Percentiles rank a stretch among this genome's conserved stretches.
Evolutionary conservation across 352 stramenopile species (phyloP).

Genomic region (Stramenopiles sp.): DNA sequence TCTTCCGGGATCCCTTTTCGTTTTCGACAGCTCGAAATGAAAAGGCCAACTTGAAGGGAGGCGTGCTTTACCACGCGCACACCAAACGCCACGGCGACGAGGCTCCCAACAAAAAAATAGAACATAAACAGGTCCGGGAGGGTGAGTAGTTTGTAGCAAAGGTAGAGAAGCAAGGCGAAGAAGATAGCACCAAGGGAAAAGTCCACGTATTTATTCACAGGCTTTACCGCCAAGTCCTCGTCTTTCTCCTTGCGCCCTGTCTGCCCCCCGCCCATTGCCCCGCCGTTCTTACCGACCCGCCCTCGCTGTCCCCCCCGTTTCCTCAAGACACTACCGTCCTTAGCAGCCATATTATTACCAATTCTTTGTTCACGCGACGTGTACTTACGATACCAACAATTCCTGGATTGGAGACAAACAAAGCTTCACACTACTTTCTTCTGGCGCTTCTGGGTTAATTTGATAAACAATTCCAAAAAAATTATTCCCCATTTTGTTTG

Average conservation of each 20-base stretch:
- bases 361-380: no score
- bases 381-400: no score
- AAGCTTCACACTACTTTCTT: no score
- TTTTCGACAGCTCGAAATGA: not conserved
- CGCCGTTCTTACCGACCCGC: no score
- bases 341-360: no score
- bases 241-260: constrained; percentile 3
- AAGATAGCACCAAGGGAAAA: not conserved
- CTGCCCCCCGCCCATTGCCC: no score
- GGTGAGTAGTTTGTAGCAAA: not conserved
- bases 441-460: no score
- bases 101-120: not conserved
- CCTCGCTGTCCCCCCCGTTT: no score
- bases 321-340: no score
- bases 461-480: no score
- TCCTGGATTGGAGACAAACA: no score
- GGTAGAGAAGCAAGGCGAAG: not conserved
- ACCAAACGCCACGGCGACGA: not conserved
- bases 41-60: not conserved
- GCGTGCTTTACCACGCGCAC: not conserved
- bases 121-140: not conserved
- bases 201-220: not conserved
- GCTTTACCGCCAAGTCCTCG: not conserved
- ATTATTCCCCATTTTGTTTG: no score
- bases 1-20: constrained; percentile 33